Percentiles rank a stretch among this genome's conserved stretches.
These are phyloP conservation scores for Hypomontagnella monticulosa DNA, from an alignment of 495 filamentous ascomycete species.

Conservation along the genomic window DNA sequence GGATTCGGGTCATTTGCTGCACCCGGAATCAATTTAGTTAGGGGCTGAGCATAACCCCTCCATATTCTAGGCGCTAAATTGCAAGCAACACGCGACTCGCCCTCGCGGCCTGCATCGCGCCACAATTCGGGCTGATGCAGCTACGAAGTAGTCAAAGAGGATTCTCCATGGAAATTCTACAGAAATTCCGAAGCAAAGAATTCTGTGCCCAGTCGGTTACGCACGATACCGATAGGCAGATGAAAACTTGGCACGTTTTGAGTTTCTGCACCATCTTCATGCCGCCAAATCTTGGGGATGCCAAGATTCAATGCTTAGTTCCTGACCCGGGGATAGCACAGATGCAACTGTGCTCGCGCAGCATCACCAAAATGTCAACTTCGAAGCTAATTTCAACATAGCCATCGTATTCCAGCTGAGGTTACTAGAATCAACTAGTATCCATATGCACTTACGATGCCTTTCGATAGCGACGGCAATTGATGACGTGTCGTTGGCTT, in stretches of 20 bases:
- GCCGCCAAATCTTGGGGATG: conserved; percentile 2
- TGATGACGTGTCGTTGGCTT: conserved; percentile 42
- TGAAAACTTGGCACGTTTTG: conserved; percentile 28
- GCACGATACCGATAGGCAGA: conserved; percentile 12
- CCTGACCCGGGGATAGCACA: not conserved
- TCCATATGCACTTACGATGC: not conserved
- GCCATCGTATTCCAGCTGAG: not conserved
- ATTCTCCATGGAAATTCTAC: not conserved
- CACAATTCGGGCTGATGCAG: too few species aligned
- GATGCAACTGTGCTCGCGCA: not conserved
- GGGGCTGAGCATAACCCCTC: too few species aligned
- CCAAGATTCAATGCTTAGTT: conserved; percentile 18
- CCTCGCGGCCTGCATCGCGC: too few species aligned
- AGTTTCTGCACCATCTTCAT: conserved; percentile 9
- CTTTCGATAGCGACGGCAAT: conserved; percentile 9
- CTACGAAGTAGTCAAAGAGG: not conserved
- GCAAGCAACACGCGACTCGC: too few species aligned
- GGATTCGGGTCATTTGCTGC: too few species aligned
- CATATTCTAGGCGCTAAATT: too few species aligned
- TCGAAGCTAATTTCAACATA: conserved; percentile 8
- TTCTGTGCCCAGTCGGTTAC: conserved; percentile 4
- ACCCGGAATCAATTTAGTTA: too few species aligned
- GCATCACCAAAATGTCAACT: conserved; percentile 1
- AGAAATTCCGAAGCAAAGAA: not conserved
- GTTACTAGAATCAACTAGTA: conserved; percentile 1